These are phyloP conservation scores for Aspergillus fischeri DNA, from an alignment of 2,329 filamentous ascomycete genomes.

Conservation along the genomic window DNA sequence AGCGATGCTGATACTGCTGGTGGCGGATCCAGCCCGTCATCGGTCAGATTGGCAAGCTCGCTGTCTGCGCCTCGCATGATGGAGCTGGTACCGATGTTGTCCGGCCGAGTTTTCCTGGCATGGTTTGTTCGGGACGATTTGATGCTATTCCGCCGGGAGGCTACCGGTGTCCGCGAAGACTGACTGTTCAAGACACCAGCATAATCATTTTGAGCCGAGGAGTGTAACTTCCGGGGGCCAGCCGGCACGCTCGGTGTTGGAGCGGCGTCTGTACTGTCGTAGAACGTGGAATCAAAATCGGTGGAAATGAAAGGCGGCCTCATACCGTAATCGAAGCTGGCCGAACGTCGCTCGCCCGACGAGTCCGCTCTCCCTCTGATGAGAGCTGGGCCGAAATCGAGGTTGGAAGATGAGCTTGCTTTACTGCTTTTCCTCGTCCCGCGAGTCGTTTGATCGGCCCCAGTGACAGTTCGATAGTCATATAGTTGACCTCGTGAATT, in stretches of 20 bases:
- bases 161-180: constrained; percentile 28
- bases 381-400: constrained; percentile 61
- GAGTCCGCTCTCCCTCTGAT: constrained; percentile 29
- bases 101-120: constrained; percentile 33
- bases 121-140: constrained; percentile 40
- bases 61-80: constrained; percentile 29
- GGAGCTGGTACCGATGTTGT: constrained; percentile 34
- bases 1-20: constrained; percentile 41
- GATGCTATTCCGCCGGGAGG: constrained; percentile 40
- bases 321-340: constrained; percentile 43
- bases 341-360: constrained; percentile 36
- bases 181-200: constrained; percentile 17
- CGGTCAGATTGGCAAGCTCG: constrained; percentile 23
- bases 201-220: constrained; percentile 38
- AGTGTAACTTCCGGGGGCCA: constrained; percentile 62
- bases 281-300: constrained; percentile 22
- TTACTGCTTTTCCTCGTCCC: constrained; percentile 62
- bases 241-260: constrained; percentile 80
- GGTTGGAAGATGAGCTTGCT: constrained; percentile 71
- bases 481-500: constrained; percentile 35
- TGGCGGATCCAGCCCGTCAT: constrained; percentile 32
- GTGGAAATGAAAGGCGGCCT: constrained; percentile 26
- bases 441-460: constrained; percentile 20
- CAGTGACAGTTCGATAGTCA: constrained; percentile 26
- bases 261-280: constrained; percentile 67